Evolutionary conservation across 73 alveolate genomes (phyloP), one percentile per base, ranked within the genome.

Genomic region (Symbiodinium pilosum): DNA sequence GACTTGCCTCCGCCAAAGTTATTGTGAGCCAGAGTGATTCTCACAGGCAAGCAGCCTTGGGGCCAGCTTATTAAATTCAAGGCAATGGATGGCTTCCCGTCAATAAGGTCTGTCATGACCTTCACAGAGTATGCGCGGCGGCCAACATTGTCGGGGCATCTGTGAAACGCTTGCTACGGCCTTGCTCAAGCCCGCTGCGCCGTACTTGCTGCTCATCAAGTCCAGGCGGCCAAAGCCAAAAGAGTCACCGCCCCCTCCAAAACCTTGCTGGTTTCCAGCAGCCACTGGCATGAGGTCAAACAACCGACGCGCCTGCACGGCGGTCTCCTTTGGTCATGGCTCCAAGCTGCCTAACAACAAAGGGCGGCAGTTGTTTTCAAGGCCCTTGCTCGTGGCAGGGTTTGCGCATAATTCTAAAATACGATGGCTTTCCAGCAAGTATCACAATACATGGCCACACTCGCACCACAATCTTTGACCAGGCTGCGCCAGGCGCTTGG

Each of bases 241-340:
- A 36, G 87, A 92, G 40, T 93, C 98, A 11, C 92, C 92, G 1
- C 92, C 85, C 39, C 84, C 83, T 20, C 97, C 97, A 30, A 91
- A 91, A 77, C 97, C 97, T 91, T 52, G 34, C 41, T 24, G 0
- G 42, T 2, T 28, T 1, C 59, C 59, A 47, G 6, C 59, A 47
- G 14, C 21, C 21, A 6, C 21, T 47, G 59, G 21, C 6, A 47
- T 9, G 59, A 6, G 6, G 6, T 14, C 59, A 47, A 9, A 47
- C n/a, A n/a, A n/a, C n/a, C n/a, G n/a, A n/a, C n/a, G 77, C 77
- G 38, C 77, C 77, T 64, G 86, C 86, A n/a, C 47, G 98, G 43
- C 98, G 91, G n/a, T 93, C 98, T 8, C 98, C 98, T 30, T 68
- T 42, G 43, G 98, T 93, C 98, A 93, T 93, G 12, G 98, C 98